Evolutionary conservation across 345 rosid genomes (phyloP), one percentile per base, ranked within the genome.

Genomic region (Jatropha curcas): DNA sequence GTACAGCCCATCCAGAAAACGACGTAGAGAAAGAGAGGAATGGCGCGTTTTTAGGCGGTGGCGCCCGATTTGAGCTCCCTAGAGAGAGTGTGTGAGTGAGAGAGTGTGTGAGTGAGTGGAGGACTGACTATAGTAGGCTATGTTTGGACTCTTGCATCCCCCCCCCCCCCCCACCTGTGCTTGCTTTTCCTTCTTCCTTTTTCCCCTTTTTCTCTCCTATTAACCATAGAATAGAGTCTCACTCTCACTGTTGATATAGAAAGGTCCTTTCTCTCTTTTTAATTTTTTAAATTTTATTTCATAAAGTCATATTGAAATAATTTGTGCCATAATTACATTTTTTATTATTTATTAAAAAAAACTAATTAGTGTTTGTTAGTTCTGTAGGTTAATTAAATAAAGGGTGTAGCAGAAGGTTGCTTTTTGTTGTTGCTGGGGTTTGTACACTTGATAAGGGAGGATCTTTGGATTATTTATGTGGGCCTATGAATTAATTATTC

Each of bases 1-100:
- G 98, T 67, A 72, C 99, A 95, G 19, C 99, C 98, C 99, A 93
- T 95, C 27, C 11, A 31, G 41, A 50, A 39, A 70, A 56, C 11
- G 9, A 50, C 0, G 13, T 17, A 37, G 11, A 0, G 17, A 14
- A 52, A 28, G 16, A 19, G 46, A 28, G 5, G 35, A 6, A 53
- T 48, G 22, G 65, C 56, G 51, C 22, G 28, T 52, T 31, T 27
- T 17, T 25, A 22, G 60, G 41, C 2, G 60, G 75, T 58, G 78
- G 72, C 76, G 76, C 73, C 73, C 28, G 74, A 71, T 69, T 74
- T 60, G 35, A 41, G 53, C 22, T 0, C 56, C 1, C 43, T 71
- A 43, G 72, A n/a, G 43, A 2, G 61, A n/a, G n/a, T n/a, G n/a
- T n/a, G n/a, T n/a, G n/a, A n/a, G n/a, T n/a, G n/a, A n/a, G n/a